These are phyloP conservation scores for Tilletia walkeri DNA, from an alignment of 1,284 basidiomycete species.

Conservation along the genomic window DNA sequence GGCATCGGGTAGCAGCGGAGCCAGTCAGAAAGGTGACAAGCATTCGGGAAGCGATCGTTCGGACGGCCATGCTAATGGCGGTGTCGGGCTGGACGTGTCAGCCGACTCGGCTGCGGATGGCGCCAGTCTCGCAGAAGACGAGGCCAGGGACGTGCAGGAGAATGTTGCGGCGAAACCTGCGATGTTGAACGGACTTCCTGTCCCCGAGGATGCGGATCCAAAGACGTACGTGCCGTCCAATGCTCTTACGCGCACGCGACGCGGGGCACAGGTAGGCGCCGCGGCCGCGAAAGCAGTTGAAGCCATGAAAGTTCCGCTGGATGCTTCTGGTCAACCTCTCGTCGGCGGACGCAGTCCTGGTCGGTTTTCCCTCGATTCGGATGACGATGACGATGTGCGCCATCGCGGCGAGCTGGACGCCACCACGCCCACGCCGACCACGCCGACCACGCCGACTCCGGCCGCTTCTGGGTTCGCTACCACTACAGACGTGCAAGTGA, in stretches of 20 bases:
- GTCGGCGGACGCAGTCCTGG: background rate
- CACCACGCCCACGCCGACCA: slow-evolving; percentile 10
- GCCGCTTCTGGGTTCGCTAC: slow-evolving; percentile 30
- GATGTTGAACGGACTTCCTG: slow-evolving; percentile 13
- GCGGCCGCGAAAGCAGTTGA: background rate
- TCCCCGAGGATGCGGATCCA: slow-evolving; percentile 20
- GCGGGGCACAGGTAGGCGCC: slow-evolving; percentile 16
- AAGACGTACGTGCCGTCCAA: slow-evolving; percentile 25
- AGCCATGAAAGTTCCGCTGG: too few relatives aligned
- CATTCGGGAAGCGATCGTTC: background rate
- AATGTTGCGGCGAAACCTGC: background rate
- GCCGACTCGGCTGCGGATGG: background rate
- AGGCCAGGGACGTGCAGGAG: background rate
- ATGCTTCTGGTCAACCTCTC: too few relatives aligned
- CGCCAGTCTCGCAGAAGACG: background rate
- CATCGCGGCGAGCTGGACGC: background rate
- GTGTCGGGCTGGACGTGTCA: background rate
- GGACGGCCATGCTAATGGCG: background rate
- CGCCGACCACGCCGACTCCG: slow-evolving; percentile 24
- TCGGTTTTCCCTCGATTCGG: background rate
- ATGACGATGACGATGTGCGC: background rate
- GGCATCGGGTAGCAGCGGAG: background rate
- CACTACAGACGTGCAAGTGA: background rate
- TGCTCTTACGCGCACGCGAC: slow-evolving; percentile 22
- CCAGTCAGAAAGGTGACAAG: background rate